Evolutionary conservation across 352 stramenopile genomes (phyloP), one percentile per base, ranked within the genome.

Genomic region (Pythium utonaiense): DNA sequence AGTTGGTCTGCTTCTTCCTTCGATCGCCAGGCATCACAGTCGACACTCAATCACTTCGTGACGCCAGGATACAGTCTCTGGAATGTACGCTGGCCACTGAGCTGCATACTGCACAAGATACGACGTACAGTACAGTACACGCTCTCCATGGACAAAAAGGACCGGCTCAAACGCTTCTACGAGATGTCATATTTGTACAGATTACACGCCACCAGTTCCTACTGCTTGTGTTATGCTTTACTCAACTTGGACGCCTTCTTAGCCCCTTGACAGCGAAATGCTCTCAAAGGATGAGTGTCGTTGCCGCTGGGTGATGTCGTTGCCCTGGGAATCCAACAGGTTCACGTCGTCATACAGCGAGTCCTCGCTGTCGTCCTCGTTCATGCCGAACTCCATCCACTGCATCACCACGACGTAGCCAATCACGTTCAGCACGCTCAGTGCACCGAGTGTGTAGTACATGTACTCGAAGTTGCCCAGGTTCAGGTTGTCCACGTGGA

Each of bases 391-490:
- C 68, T 93, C 78, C 86, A 93, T 95, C 75, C 73, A 86, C 56
- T 89, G 71, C 86, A 95, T 95, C 27, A 93, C 78, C 14, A 75
- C 75, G 27, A 91, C 75, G 67, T 88, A 95, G 44, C 62, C 72
- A 25, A 85, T 38, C 24, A 90, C 79, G 67, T 95, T 95, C 27
- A 95, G 28, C 28, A 88, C 57, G 45, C 83, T 87, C 19, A 93
- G 60, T 19, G 68, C 77, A 9, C 83, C 86, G 10, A 95, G 73
- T 27, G 82, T 87, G 73, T 82, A 95, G 71, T 88, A 95, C 86
- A 95, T 95, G 80, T 93, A 93, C 80, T 95, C 86, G 62, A 95
- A 89, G 53, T 95, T 71, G 38, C 83, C 83, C 27, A 89, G 54
- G 60, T 95, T 91, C 31, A 95, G 73, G 50, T 86, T 66, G 25